Evolutionary conservation across 2,329 filamentous ascomycete species (phyloP).

Genomic region (Mycosphaerelloides madeirae): DNA sequence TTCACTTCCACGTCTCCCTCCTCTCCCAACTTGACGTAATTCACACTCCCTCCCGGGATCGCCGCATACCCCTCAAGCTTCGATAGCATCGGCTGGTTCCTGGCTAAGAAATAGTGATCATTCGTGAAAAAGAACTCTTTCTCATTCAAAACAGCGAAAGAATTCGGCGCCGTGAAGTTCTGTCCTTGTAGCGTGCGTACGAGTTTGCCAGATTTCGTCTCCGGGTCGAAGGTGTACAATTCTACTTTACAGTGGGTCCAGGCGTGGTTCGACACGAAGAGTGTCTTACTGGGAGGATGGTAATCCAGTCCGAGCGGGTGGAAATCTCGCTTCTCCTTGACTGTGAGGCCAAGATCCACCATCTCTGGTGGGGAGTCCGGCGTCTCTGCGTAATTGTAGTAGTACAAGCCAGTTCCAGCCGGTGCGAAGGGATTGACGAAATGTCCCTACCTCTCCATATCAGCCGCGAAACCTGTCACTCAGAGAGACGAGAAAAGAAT

Average conservation of each 20-base stretch:
- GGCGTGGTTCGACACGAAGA: constrained; percentile 41
- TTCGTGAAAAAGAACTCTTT: constrained; percentile 39
- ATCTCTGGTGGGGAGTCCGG: constrained; percentile 18
- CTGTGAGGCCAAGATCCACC: constrained; percentile 27
- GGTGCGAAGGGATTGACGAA: constrained; percentile 23
- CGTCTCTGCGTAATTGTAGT: constrained; percentile 36
- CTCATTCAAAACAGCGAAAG: constrained; percentile 32
- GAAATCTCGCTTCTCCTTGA: constrained; percentile 29
- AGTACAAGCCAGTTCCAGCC: constrained; percentile 33
- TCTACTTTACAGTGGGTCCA: constrained; percentile 32
- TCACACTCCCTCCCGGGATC: constrained; percentile 35
- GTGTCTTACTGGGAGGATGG: constrained; percentile 30
- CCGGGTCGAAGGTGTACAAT: constrained; percentile 32
- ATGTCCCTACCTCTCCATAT: constrained; percentile 17
- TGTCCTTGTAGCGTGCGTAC: constrained; percentile 31
- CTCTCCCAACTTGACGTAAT: constrained; percentile 28
- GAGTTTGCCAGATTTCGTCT: constrained; percentile 26
- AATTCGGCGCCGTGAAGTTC: constrained; percentile 35
- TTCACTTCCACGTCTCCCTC: constrained; percentile 7
- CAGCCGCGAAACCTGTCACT: neutral
- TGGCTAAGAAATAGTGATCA: constrained; percentile 37
- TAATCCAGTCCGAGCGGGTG: constrained; percentile 42
- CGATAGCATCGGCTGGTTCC: constrained; percentile 25
- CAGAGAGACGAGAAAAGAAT: no score
- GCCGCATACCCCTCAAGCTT: constrained; percentile 38